Evolutionary conservation across 768 basidiomycete species (phyloP).

Genomic region (Pisolithus tinctorius): DNA sequence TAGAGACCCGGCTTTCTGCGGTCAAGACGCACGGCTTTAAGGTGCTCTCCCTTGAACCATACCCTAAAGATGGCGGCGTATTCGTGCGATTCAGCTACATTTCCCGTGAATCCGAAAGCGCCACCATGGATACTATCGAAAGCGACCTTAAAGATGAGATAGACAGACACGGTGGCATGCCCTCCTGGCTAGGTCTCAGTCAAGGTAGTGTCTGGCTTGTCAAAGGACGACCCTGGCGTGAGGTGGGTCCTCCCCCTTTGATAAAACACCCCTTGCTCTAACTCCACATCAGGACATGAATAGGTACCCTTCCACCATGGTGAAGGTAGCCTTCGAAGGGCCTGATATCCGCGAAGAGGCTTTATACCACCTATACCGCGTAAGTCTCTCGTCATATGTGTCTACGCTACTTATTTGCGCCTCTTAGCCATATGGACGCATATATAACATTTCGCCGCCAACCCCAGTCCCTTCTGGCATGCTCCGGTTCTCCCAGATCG

Average conservation of each 20-base stretch:
- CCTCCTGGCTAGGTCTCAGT: constrained; percentile 53
- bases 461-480: constrained; percentile 56
- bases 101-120: constrained; percentile 27
- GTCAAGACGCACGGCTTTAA: constrained; percentile 53
- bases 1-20: constrained; percentile 43
- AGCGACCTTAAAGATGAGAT: constrained; percentile 38
- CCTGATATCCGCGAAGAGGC: constrained; percentile 78
- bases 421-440: constrained; percentile 72
- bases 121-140: constrained; percentile 43
- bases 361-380: constrained; percentile 73
- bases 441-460: constrained; percentile 59
- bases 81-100: constrained; percentile 69
- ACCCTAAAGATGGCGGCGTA: constrained; percentile 79
- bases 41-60: constrained; percentile 56
- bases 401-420: neutral
- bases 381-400: constrained; percentile 29
- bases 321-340: constrained; percentile 84
- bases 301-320: constrained; percentile 63
- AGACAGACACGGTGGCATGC: constrained; percentile 46
- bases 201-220: constrained; percentile 63
- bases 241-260: constrained; percentile 39
- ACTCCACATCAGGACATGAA: constrained; percentile 63
- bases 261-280: neutral
- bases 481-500: constrained; percentile 57
- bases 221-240: constrained; percentile 73